Evolutionary conservation across 257 asterid genomes (phyloP).

Genomic region (Salvia rosmarinus): DNA sequence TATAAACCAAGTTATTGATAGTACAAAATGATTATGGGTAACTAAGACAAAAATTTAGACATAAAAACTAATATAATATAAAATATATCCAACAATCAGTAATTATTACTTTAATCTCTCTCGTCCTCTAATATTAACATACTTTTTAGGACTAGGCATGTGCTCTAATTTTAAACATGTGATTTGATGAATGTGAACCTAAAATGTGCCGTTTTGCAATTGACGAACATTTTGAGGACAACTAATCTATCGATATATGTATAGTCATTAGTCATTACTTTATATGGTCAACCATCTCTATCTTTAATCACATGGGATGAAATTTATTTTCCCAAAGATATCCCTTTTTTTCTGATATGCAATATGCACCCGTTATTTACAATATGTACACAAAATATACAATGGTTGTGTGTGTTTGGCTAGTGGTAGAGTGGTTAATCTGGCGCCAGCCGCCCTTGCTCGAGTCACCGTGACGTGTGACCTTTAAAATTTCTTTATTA

Average conservation of each 20-base stretch:
- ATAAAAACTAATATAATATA: no score
- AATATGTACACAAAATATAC: no score
- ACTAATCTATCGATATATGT: conserved; percentile 12
- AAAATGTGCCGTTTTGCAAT: conserved; percentile 14
- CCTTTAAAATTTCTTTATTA: no score
- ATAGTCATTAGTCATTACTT: conserved; percentile 22
- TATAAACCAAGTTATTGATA: no score
- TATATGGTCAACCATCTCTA: conserved; percentile 24
- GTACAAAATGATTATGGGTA: no score
- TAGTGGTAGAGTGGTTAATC: no score
- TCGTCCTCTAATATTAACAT: background rate
- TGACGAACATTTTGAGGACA: conserved; percentile 17
- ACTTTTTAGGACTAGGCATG: background rate
- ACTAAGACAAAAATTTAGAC: background rate
- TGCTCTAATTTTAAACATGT: background rate
- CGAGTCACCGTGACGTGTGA: no score
- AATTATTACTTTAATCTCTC: no score
- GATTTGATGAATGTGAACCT: conserved; percentile 18
- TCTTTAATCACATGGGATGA: conserved; percentile 33
- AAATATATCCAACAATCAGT: no score
- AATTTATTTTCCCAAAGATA: background rate
- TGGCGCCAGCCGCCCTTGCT: no score
- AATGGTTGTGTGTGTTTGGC: no score
- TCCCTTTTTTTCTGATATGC: background rate
- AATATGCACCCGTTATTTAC: background rate